phyloP scores from a whole-genome alignment of 495 filamentous ascomycete genomes.

The Xylaria longipes region DNA sequence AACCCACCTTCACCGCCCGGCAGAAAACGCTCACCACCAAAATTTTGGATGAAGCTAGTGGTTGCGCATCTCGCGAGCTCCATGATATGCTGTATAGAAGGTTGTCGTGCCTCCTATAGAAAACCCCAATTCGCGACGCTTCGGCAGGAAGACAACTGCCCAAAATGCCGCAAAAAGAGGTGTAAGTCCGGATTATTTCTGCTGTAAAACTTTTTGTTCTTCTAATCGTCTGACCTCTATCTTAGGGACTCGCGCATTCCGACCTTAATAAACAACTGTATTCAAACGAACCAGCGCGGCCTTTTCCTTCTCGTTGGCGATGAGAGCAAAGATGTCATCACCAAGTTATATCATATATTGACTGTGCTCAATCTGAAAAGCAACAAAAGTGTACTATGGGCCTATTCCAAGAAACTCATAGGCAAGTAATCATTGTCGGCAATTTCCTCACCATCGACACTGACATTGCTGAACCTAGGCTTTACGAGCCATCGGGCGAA shows the following conservation, averaged over 20 bases:
- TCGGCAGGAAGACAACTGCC: slow-evolving; percentile 15
- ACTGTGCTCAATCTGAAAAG: slow-evolving; percentile 87
- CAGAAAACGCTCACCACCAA: slow-evolving; percentile 36
- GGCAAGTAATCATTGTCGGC: slow-evolving; percentile 52
- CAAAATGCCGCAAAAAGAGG: slow-evolving; percentile 63
- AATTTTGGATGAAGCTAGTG: slow-evolving; percentile 30
- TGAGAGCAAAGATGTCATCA: slow-evolving; percentile 94
- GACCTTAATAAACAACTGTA: slow-evolving; percentile 92
- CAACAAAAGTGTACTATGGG: slow-evolving; percentile 97
- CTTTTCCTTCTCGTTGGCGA: slow-evolving; percentile 98
- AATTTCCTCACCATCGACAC: neutral
- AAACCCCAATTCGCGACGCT: slow-evolving; percentile 15
- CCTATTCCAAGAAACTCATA: slow-evolving; percentile 98
- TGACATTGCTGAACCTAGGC: slow-evolving; percentile 22
- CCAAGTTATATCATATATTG: slow-evolving; percentile 93
- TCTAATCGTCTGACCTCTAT: slow-evolving; percentile 24
- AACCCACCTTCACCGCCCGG: slow-evolving; percentile 31
- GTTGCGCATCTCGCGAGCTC: slow-evolving; percentile 15
- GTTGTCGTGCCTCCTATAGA: neutral
- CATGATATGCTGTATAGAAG: slow-evolving; percentile 1
- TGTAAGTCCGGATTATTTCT: slow-evolving; percentile 51
- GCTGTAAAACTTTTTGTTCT: neutral
- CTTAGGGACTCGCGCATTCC: slow-evolving; percentile 92
- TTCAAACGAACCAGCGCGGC: slow-evolving; percentile 95
- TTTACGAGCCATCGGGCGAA: slow-evolving; percentile 85